Evolutionary conservation across 164 flowering plant genomes (phyloP), one percentile per base, ranked within the genome.

Genomic region (Annona squamosa): DNA sequence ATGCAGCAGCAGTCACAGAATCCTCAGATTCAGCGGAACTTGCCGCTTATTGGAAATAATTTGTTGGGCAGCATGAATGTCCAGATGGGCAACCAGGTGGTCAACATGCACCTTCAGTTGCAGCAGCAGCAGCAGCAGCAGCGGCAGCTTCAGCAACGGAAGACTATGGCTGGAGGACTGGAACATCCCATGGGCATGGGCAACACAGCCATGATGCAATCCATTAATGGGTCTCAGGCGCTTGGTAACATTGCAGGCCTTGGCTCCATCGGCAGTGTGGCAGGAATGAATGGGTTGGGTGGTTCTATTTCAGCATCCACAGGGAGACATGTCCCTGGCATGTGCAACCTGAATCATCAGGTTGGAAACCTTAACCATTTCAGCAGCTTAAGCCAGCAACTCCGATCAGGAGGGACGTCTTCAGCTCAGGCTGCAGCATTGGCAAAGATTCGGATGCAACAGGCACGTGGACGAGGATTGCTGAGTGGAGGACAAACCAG

Each of bases 251-350:
- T 59, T 77, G 88, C 81, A 57, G 88, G 90, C 48, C 83, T 90
- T 68, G 85, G 89, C 46, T 84, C 86, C 46, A 73, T 88, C 46
- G 83, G 88, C 43, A 71, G 48, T 18, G 41, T 41, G 7, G 87
- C 86, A 82, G 86, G 86, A 46, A 84, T 90, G 71, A 90, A 89
- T 3, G 85, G 87, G 67, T 78, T 89, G 12, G 90, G 87, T 47
- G 61, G 88, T 59, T 90, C 87, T 70, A 87, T 89, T 26, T 86
- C 92, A 4, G 75, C 87, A 5, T 48, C 93, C 47, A 79, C 86
- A 85, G 82, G 86, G 12, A 68, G 67, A 61, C 67, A 87, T 68
- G 77, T 91, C 18, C 75, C 88, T 71, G 85, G 90, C 37, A 76
- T 91, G 74, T 84, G 83, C 2, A 88, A 82, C 76, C 67, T 87